phyloP scores from a whole-genome alignment of 2,329 filamentous ascomycete species.

The Metarhizium sp. region DNA sequence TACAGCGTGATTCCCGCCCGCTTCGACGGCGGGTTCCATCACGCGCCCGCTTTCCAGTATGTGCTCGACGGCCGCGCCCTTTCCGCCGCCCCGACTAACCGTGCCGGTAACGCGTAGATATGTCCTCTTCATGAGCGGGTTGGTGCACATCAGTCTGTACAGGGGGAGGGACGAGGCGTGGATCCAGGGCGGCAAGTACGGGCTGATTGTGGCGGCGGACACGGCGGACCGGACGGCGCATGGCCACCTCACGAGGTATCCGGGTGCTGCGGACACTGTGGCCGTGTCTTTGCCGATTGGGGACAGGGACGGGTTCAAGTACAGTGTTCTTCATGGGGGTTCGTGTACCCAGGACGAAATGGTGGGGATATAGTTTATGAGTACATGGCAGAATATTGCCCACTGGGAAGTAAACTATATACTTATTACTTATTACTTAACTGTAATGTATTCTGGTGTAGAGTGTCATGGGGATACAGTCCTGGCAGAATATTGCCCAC shows the following conservation, averaged over 20 bases:
- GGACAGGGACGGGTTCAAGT: constrained; percentile 2
- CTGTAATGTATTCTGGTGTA: no score
- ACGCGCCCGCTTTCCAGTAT: constrained; percentile 31
- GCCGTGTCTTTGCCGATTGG: constrained; percentile 15
- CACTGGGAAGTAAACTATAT: no score
- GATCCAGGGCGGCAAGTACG: constrained; percentile 29
- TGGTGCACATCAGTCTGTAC: constrained; percentile 30
- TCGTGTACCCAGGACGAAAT: constrained; percentile 1
- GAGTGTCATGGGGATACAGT: no score
- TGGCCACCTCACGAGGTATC: constrained; percentile 33
- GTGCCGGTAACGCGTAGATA: constrained; percentile 13
- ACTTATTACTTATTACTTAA: no score
- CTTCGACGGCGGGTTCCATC: constrained; percentile 30
- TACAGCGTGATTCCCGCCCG: constrained; percentile 26
- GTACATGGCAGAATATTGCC: background rate
- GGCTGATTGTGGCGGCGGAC: constrained; percentile 32
- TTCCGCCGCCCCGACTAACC: background rate
- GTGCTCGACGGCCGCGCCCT: constrained; percentile 6
- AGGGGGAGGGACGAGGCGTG: constrained; percentile 25
- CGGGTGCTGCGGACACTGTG: constrained; percentile 25
- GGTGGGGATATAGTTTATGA: background rate
- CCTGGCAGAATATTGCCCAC: no score
- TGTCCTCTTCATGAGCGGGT: constrained; percentile 28
- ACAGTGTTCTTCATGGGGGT: constrained; percentile 6
- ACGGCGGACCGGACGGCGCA: constrained; percentile 26